A percentile compares a stretch with the other conserved stretches of the same genome.
Conservation (phyloP, 208 protist genomes). For the Phytomonas francai region DNA sequence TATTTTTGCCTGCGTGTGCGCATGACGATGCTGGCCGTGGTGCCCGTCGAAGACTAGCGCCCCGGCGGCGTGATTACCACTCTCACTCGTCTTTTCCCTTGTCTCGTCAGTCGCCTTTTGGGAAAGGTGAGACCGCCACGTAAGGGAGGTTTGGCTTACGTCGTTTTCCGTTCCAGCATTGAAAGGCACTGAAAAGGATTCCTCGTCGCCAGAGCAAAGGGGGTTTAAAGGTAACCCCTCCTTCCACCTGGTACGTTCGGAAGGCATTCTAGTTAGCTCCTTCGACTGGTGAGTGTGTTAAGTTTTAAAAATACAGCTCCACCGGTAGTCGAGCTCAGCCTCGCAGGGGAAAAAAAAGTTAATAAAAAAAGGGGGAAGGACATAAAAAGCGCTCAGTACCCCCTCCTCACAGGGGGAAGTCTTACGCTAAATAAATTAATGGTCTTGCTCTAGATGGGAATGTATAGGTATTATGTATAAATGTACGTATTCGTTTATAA, state of each 20-base stretch:
- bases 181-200: not conserved
- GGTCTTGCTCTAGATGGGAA: not conserved
- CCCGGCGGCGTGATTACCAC: not conserved
- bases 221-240: not conserved
- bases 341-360: not conserved
- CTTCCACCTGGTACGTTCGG: not conserved
- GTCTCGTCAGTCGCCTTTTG: not conserved
- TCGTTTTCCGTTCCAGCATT: not conserved
- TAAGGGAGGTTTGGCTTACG: not conserved
- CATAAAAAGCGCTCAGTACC: not conserved
- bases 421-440: not conserved
- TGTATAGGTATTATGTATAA: not conserved
- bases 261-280: not conserved
- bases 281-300: not conserved
- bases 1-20: not conserved
- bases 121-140: not conserved
- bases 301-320: not conserved
- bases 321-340: not conserved
- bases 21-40: conserved; percentile 4
- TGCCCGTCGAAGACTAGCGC: conserved; percentile 2
- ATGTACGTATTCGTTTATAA: not conserved
- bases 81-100: not conserved
- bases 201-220: not conserved
- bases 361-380: not conserved
- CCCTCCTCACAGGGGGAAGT: not conserved